Base-by-base conservation (phyloP, 331 rosid genomes). In the Acacia pycnantha region DNA sequence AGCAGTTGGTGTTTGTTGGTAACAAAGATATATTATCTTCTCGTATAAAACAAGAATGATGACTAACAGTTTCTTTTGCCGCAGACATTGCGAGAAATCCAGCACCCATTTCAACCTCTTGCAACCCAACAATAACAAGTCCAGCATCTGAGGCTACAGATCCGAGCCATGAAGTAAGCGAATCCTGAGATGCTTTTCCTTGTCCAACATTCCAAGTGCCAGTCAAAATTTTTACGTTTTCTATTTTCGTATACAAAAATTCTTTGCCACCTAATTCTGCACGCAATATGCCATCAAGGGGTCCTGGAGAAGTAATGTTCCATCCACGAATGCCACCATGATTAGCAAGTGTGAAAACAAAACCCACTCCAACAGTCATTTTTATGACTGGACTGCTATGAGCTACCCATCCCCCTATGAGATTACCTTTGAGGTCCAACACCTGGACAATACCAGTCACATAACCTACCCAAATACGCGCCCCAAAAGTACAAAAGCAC, bases 181-280 rank as follows among this genome's bases (percentile, higher is more conserved):
- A 92, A 85, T 95, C 98, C 69, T 81, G 97, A 84, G 98, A 90
- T 75, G 95, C 98, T 89, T 93, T 92, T 79, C 94, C 99, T 82
- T 95, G 99, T 84, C 98, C 99, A 71, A 92, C 99, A 85, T 95
- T 95, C 99, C 99, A 95, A 79, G 97, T 95, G 82, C 99, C 98
- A 65, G 89, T 83, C 89, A 95, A 86, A 69, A 93, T 87, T 83
- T 90, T 93, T 53, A 95, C 22, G 81, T 86, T 93, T 86, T 95
- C 98, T 76, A 86, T 88, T 87, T 86, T 91, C 76, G 97, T 88
- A 77, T 92, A 95, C 78, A 90, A 70, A 86, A 94, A 93, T 77
- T 91, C 99, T 90, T 93, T 95, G 72, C 94, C 90, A 50, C 89
- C 82, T 86, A 95, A 86, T 86, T 95, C 98, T 70, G 97, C 85